Percentiles rank a stretch among this genome's conserved stretches.
phyloP scores from a whole-genome alignment of 2,329 filamentous ascomycete species.

The Stagonosporopsis rhizophila region DNA sequence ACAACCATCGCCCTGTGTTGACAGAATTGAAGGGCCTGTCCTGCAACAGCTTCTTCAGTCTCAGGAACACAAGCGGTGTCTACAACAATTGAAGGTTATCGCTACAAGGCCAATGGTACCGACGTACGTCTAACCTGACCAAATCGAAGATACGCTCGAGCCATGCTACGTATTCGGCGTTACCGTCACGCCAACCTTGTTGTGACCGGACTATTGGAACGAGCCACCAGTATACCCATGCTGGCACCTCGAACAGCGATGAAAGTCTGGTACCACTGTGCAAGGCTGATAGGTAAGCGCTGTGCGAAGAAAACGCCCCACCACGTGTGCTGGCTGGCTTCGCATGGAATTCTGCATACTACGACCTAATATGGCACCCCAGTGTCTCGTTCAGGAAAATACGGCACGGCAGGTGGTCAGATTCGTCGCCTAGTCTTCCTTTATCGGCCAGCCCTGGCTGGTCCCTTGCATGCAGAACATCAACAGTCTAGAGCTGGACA shows the following conservation, averaged over 20 bases:
- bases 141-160: neutral
- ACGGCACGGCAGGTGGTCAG: neutral
- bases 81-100: neutral
- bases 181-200: constrained; percentile 4
- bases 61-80: neutral
- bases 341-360: neutral
- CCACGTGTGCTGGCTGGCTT: constrained; percentile 8
- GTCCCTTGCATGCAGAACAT: neutral
- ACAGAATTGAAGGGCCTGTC: neutral
- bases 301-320: neutral
- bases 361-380: neutral
- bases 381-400: constrained; percentile 1
- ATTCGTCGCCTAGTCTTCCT: neutral
- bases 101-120: neutral
- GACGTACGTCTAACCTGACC: neutral
- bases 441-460: neutral
- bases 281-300: constrained; percentile 10
- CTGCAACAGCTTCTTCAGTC: neutral
- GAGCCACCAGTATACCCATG: constrained; percentile 4
- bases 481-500: constrained; percentile 3
- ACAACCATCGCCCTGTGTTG: neutral
- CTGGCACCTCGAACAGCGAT: constrained; percentile 3
- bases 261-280: constrained; percentile 6
- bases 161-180: constrained; percentile 8
- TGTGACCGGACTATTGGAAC: constrained; percentile 15